Evolutionary conservation across 2,329 filamentous ascomycete genomes (phyloP), one percentile per base, ranked within the genome.

Genomic region (Beauveria sp.): DNA sequence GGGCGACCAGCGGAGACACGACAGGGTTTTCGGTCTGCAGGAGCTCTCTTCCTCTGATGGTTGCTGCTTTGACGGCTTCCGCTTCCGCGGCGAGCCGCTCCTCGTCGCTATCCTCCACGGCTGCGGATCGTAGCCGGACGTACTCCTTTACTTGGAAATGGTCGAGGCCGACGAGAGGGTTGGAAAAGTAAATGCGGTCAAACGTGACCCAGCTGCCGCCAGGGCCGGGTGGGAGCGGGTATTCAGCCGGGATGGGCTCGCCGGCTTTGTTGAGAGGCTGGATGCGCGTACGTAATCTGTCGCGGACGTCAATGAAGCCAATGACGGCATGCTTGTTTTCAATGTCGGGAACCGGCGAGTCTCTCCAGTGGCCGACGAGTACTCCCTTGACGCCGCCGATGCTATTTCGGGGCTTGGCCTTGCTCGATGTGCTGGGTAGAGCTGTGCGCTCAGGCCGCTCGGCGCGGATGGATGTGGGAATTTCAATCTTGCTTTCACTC

Each of bases 121-220:
- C 62, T 2, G 79, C 78, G 1, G 74, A 70, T 5, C 82, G 78
- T 28, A 86, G 72, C 64, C 82, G 82, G 55, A 86, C 83, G 62
- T 84, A 87, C 67, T 87, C 84, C 66, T 87, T 87, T 38, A 87
- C 71, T 38, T 85, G 79, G 30, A 80, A 77, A 53, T 86, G 79
- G 57, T 83, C 79, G 5, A 86, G 72, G 2, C 78, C 78, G 16
- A 82, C 73, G 0, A 87, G 78, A 62, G 86, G 82, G 8, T 79
- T 70, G 2, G 81, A 79, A 66, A 87, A 86, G 24, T 85, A 78
- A 34, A 86, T 78, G 22, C 81, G 77, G 62, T 85, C 81, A 65
- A 86, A 86, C 0, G 83, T 86, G 26, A 86, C 83, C 84, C 84
- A 87, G 68, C 83, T 86, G 58, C 82, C 84, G 24, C 84, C 84